Conservation (phyloP, 345 rosid genomes). For the Gossypium longicalyx region DNA sequence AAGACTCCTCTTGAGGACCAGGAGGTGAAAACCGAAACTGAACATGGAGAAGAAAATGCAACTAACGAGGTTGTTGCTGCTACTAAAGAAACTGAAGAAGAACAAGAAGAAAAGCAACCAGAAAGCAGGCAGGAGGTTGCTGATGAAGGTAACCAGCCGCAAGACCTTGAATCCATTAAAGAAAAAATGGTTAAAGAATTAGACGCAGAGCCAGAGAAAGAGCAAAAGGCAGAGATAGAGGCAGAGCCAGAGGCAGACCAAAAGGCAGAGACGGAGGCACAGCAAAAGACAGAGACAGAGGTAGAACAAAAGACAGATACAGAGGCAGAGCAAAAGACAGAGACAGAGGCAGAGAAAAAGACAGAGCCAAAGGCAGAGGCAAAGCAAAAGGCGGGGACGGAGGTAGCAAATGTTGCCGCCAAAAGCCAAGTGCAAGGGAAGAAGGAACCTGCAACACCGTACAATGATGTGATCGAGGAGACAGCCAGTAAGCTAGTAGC, state of each 20-base stretch:
- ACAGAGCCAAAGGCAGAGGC: not conserved
- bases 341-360: not conserved
- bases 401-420: conserved; percentile 4
- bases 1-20: conserved; percentile 17
- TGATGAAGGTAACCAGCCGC: conserved; percentile 23
- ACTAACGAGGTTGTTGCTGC: not conserved
- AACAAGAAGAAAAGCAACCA: conserved; percentile 15
- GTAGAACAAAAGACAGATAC: not conserved
- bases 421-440: conserved; percentile 36
- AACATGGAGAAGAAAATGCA: not conserved
- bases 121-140: conserved; percentile 9
- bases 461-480: conserved; percentile 80
- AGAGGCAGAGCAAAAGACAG: not conserved
- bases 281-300: not conserved
- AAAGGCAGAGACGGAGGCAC: not conserved
- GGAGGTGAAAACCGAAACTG: conserved; percentile 21
- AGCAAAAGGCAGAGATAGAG: not conserved
- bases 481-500: conserved; percentile 55
- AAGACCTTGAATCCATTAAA: conserved; percentile 14
- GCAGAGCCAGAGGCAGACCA: not conserved
- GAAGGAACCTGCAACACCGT: conserved; percentile 61
- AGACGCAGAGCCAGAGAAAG: not conserved
- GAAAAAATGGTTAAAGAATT: conserved; percentile 14
- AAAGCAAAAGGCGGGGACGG: not conserved
- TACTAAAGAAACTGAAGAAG: conserved; percentile 12